phyloP scores from a whole-genome alignment of 345 rosid genomes.

The Trapa bicornis region DNA sequence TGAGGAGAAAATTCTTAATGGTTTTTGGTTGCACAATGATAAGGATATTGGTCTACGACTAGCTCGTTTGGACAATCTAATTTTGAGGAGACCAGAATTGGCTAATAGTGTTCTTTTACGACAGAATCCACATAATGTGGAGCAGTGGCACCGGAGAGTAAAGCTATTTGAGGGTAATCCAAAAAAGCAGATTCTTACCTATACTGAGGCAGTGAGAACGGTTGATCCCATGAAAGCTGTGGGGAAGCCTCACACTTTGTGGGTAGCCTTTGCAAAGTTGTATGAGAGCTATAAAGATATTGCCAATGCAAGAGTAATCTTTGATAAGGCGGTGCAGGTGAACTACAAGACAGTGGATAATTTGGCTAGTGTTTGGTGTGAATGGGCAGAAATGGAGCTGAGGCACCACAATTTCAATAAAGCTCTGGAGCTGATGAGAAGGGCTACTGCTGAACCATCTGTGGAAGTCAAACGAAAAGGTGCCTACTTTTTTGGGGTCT shows the following conservation, averaged over 20 bases:
- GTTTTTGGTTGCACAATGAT: slow-evolving; percentile 83
- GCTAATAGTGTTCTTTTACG: slow-evolving; percentile 89
- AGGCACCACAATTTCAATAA: slow-evolving; percentile 74
- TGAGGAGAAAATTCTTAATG: slow-evolving; percentile 64
- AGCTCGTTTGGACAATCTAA: slow-evolving; percentile 67
- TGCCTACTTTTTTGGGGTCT: slow-evolving; percentile 10
- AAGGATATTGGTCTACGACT: slow-evolving; percentile 77
- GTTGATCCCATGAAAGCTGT: slow-evolving; percentile 95
- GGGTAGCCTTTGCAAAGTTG: slow-evolving; percentile 88
- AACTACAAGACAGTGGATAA: slow-evolving; percentile 83
- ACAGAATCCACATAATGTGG: slow-evolving; percentile 97
- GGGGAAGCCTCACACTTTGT: slow-evolving; percentile 89
- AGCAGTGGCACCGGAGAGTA: slow-evolving; percentile 94
- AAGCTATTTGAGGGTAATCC: slow-evolving; percentile 86
- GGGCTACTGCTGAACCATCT: slow-evolving; percentile 93
- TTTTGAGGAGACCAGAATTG: slow-evolving; percentile 77
- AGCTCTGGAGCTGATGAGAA: slow-evolving; percentile 82
- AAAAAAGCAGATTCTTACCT: slow-evolving; percentile 78
- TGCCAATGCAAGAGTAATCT: slow-evolving; percentile 76
- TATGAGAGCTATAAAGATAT: slow-evolving; percentile 78
- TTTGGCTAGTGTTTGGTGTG: slow-evolving; percentile 91
- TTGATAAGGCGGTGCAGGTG: slow-evolving; percentile 94
- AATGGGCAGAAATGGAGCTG: slow-evolving; percentile 98
- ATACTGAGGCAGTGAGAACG: slow-evolving; percentile 92
- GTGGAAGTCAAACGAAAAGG: slow-evolving; percentile 91